Conservation (phyloP, 1,284 basidiomycete species). For the Ustilago trichophora region DNA sequence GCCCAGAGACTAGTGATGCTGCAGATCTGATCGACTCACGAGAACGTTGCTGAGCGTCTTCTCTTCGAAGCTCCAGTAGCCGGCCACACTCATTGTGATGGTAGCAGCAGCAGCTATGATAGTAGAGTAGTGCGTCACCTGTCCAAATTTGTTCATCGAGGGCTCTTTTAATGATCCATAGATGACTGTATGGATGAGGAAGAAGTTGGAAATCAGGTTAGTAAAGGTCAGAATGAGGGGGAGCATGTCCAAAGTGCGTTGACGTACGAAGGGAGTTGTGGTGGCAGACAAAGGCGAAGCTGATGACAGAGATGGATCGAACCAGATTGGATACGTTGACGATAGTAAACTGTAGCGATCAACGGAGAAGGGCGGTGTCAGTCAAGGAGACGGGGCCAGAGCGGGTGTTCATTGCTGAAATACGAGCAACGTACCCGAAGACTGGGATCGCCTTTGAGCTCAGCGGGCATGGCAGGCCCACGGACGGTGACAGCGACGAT, state of each 20-base stretch:
- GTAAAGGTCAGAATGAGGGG: too few species aligned
- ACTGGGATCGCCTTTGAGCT: slow-evolving; percentile 76
- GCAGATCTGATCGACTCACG: too few species aligned
- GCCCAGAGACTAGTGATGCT: too few species aligned
- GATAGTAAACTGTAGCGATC: slow-evolving; percentile 89
- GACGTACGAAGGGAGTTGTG: slow-evolving; percentile 67
- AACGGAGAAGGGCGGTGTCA: too few species aligned
- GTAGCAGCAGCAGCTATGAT: slow-evolving; percentile 61
- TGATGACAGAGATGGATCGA: slow-evolving; percentile 64
- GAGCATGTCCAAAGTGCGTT: too few species aligned
- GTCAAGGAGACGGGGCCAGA: too few species aligned
- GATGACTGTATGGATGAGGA: too few species aligned
- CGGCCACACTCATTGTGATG: slow-evolving; percentile 79
- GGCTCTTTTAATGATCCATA: slow-evolving; percentile 92
- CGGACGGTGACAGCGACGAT: slow-evolving; percentile 86
- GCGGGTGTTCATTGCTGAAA: too few species aligned
- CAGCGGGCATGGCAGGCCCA: slow-evolving; percentile 80
- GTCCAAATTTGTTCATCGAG: slow-evolving; percentile 91
- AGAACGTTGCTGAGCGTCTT: slow-evolving; percentile 75
- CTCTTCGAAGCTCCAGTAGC: slow-evolving; percentile 91
- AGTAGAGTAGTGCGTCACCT: slow-evolving; percentile 78
- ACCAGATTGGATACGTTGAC: slow-evolving; percentile 75
- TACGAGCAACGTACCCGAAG: too few species aligned
- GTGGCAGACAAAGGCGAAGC: slow-evolving; percentile 66
- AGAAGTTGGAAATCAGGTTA: too few species aligned